Base-by-base conservation (phyloP, 2,329 filamentous ascomycete species). In the Zasmidium angulare region DNA sequence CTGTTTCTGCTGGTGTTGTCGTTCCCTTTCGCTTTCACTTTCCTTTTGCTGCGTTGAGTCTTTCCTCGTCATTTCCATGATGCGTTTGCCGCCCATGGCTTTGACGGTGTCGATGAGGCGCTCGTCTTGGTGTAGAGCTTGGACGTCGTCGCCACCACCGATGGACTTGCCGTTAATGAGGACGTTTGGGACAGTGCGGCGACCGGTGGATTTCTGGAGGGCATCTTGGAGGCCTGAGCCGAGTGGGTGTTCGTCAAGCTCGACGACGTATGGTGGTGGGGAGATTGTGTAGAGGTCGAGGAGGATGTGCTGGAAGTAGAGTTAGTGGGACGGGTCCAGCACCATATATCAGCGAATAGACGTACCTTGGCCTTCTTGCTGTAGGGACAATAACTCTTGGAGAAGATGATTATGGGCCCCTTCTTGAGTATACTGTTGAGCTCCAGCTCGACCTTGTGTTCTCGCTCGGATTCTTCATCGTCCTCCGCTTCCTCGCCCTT, bases 401-500 rank as follows among this genome's bases (percentile, higher is more conserved):
- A 96, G 79, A 98, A 98, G 69, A 99, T 91, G 73, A 97, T 90
- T 61, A 98, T 88, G 17, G 93, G 92, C 2, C 90, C 87, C 71
- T 87, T 89, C 78, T 93, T 95, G 64, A 98, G 76, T 51, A 98
- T 96, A 7, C 76, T 75, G 69, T 91, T 89, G 63, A 98, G 76
- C 74, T 91, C 90, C 19, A 78, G 77, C 72, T 92, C 87, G 1
- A 89, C 85, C 56, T 86, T 82, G 56, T 84, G 81, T 55, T 88
- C 83, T 62, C 87, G 83, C 26, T 82, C 78, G 12, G 82, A 82
- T 72, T 86, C 81, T 24, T 76, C 69, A 2, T 58, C 62, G 26
- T 70, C 70, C 60, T 78, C 75, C 26, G 26, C 26, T 17, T 43
- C 36, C 49, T 75, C 69, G 62, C 64, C 63, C 60, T 59, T 66